Percentiles rank a stretch among this genome's conserved stretches.
phyloP scores from a whole-genome alignment of 148 eudicot genomes.

The Rhododendron kiyosumense region DNA sequence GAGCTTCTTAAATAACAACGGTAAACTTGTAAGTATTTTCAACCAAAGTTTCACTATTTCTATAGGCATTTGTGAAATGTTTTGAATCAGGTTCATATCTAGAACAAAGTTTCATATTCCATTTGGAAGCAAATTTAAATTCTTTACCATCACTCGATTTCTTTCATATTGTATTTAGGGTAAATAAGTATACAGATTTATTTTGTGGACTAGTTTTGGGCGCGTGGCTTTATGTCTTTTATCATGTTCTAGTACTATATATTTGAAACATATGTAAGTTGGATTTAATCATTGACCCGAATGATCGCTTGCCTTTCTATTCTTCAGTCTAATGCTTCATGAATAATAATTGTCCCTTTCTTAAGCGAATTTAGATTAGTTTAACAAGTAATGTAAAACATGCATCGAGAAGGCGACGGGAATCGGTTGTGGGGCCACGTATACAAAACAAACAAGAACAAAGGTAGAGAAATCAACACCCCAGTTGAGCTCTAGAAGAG shows the following conservation, averaged over 20 bases:
- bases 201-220: not conserved
- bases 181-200: not conserved
- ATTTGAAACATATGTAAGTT: not conserved
- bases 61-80: not conserved
- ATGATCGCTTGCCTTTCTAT: too few species aligned
- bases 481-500: not conserved
- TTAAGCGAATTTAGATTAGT: not conserved
- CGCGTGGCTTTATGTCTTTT: not conserved
- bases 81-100: conserved; percentile 7
- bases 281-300: too few species aligned
- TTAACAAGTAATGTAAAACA: not conserved
- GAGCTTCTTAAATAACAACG: conserved; percentile 92
- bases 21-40: conserved; percentile 81
- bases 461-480: not conserved
- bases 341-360: not conserved
- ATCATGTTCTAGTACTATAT: not conserved
- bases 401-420: not conserved
- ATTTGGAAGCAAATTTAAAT: not conserved
- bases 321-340: not conserved
- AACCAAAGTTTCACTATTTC: conserved; percentile 6
- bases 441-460: not conserved
- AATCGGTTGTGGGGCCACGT: not conserved
- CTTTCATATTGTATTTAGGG: not conserved
- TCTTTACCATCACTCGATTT: not conserved
- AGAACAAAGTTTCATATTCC: not conserved